Evolutionary conservation across 495 filamentous ascomycete genomes (phyloP).

Genomic region (Penicillium antarcticum): DNA sequence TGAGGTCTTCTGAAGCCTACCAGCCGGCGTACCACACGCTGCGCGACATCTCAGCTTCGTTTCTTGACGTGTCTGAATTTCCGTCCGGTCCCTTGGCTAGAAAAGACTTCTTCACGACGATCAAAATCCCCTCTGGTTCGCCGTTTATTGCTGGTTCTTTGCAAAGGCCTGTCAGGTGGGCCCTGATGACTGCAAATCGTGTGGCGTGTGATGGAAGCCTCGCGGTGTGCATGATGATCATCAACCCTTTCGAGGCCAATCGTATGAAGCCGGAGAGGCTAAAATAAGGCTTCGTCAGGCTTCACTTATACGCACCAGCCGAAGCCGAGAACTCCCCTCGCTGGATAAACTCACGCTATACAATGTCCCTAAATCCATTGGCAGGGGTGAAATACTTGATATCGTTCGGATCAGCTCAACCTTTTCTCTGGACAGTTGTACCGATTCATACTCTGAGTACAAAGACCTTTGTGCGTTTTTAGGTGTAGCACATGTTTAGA

Average conservation of each 20-base stretch:
- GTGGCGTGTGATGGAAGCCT: too few relatives aligned
- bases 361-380: conserved; percentile 7
- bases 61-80: conserved; percentile 34
- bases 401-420: conserved; percentile 48
- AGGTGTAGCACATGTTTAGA: conserved; percentile 40
- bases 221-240: conserved; percentile 50
- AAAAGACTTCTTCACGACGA: conserved; percentile 52
- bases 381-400: conserved; percentile 3
- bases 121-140: conserved; percentile 16
- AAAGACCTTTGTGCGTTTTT: conserved; percentile 50
- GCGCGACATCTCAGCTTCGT: conserved; percentile 32
- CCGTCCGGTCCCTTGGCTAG: conserved; percentile 48
- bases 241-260: conserved; percentile 64
- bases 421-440: conserved; percentile 69
- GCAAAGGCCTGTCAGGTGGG: conserved; percentile 57
- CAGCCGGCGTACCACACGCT: too few relatives aligned
- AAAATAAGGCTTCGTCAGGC: conserved; percentile 24
- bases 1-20: too few relatives aligned
- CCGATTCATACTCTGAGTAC: conserved; percentile 50
- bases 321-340: conserved; percentile 35
- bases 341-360: conserved; percentile 50
- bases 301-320: conserved; percentile 59
- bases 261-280: conserved; percentile 44
- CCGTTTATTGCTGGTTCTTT: conserved; percentile 43
- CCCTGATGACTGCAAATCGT: too few relatives aligned